Conservation (phyloP, 768 basidiomycete genomes). For the Nidula microcarpa region DNA sequence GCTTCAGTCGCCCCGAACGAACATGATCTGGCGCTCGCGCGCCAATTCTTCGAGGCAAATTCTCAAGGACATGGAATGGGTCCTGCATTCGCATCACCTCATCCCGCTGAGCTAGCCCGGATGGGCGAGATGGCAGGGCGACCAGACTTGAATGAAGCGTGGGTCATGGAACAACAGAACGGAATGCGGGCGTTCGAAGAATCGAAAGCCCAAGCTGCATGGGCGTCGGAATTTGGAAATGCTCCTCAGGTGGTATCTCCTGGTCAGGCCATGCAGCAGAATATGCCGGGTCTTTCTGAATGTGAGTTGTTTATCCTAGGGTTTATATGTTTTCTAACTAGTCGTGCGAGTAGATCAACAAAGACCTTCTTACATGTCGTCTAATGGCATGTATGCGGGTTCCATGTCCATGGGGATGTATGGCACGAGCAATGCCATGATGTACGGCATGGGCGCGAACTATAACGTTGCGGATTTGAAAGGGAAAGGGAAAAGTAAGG, state of each 20-base stretch:
- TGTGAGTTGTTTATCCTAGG: slow-evolving; percentile 23
- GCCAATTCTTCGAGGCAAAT: slow-evolving; percentile 70
- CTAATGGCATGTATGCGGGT: slow-evolving; percentile 28
- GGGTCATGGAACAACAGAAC: slow-evolving; percentile 49
- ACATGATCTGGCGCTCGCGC: slow-evolving; percentile 71
- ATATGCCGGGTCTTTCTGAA: slow-evolving; percentile 26
- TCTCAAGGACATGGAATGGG: slow-evolving; percentile 26
- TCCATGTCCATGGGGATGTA: slow-evolving; percentile 38
- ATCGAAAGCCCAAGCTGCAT: slow-evolving; percentile 29
- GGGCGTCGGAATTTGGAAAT: slow-evolving; percentile 56
- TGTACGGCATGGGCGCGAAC: slow-evolving; percentile 25
- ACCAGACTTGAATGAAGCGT: slow-evolving; percentile 45
- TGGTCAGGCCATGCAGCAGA: slow-evolving; percentile 28
- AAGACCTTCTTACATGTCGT: slow-evolving; percentile 32
- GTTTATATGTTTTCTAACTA: background rate
- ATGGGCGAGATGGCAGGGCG: slow-evolving; percentile 25
- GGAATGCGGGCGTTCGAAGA: slow-evolving; percentile 34
- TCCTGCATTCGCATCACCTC: slow-evolving; percentile 29
- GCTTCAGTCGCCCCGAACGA: slow-evolving; percentile 41
- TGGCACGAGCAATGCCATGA: slow-evolving; percentile 27
- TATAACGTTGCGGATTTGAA: slow-evolving; percentile 29
- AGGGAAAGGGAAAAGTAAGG: slow-evolving; percentile 78
- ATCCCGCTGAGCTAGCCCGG: slow-evolving; percentile 24
- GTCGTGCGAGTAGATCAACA: slow-evolving; percentile 31
- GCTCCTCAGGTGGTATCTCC: slow-evolving; percentile 17